Percentiles rank a stretch among this genome's conserved stretches.
These are phyloP conservation scores for Calamus simplicifolius DNA, from an alignment of 176 grass and related monocot genomes.

Conservation along the genomic window DNA sequence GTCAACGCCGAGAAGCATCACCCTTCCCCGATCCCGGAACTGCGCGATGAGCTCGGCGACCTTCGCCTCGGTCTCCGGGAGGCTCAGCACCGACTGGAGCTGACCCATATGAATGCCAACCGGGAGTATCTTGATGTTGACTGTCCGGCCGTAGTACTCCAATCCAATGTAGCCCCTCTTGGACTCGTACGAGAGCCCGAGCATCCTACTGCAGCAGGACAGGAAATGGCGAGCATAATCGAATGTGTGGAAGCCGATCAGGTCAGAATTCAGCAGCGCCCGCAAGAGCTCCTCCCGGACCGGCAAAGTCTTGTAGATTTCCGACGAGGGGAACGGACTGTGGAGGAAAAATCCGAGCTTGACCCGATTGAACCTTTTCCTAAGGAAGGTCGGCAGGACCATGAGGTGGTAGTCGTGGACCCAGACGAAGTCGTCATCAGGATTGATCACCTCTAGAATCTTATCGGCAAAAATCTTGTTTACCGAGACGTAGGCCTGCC, in stretches of 20 bases:
- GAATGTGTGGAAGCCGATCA: conserved; percentile 97
- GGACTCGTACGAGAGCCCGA: conserved; percentile 74
- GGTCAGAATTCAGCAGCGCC: conserved; percentile 74
- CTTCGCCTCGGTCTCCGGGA: conserved; percentile 58
- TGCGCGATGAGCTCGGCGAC: conserved; percentile 47
- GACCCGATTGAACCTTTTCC: conserved; percentile 85
- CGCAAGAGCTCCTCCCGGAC: conserved; percentile 89
- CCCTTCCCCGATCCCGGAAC: conserved; percentile 49
- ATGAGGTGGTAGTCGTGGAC: conserved; percentile 99
- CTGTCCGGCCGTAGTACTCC: conserved; percentile 91
- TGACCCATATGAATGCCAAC: conserved; percentile 79
- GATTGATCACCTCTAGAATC: conserved; percentile 93
- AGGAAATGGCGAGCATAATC: conserved; percentile 96
- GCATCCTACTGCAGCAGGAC: conserved; percentile 82
- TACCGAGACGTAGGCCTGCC: conserved; percentile 89
- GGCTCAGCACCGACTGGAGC: conserved; percentile 43
- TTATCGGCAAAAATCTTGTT: conserved; percentile 96
- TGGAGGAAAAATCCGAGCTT: conserved; percentile 92
- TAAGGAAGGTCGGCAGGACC: conserved; percentile 85
- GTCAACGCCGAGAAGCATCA: conserved; percentile 86
- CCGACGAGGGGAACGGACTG: conserved; percentile 80
- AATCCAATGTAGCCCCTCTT: conserved; percentile 80
- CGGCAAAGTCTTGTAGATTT: conserved; percentile 88
- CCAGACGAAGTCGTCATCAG: conserved; percentile 93
- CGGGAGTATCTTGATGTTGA: conserved; percentile 85